These are phyloP conservation scores for Bimuria novae-zelandiae DNA, from an alignment of 2,329 filamentous ascomycete species.

Conservation along the genomic window DNA sequence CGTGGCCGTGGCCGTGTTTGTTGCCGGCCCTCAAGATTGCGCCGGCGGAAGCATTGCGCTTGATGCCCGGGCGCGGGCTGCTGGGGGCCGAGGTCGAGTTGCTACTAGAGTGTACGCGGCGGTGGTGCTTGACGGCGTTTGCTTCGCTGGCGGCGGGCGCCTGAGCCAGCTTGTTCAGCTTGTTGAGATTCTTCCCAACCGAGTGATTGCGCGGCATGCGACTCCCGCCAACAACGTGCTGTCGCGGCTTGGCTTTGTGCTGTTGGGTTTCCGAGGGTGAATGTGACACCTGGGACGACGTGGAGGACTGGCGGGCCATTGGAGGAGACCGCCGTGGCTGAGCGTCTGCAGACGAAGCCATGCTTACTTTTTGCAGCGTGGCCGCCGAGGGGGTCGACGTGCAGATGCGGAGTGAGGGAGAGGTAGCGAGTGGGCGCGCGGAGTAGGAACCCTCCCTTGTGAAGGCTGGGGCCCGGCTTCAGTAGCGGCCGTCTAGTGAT, in stretches of 20 bases:
- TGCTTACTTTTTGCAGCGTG: conserved; percentile 36
- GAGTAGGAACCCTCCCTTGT: no score
- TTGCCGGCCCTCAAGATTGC: conserved; percentile 40
- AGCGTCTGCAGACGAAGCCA: conserved; percentile 41
- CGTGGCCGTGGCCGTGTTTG: conserved; percentile 41
- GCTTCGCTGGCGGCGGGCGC: conserved; percentile 33
- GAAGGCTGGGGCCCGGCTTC: neutral
- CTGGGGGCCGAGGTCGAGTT: conserved; percentile 40
- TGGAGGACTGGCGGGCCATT: conserved; percentile 44
- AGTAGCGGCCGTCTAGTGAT: neutral
- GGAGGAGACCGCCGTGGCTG: conserved; percentile 41
- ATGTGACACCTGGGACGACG: conserved; percentile 44
- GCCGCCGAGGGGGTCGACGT: no score
- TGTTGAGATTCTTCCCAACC: conserved; percentile 50
- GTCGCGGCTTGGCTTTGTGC: conserved; percentile 40
- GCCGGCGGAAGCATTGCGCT: conserved; percentile 50
- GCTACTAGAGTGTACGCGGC: conserved; percentile 45
- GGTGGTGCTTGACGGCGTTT: conserved; percentile 39
- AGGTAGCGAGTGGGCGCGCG: conserved; percentile 2
- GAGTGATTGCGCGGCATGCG: conserved; percentile 48
- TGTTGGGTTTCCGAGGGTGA: conserved; percentile 42
- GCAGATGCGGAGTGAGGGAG: no score
- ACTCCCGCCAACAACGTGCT: conserved; percentile 47
- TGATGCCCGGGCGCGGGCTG: conserved; percentile 47
- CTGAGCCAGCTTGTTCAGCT: conserved; percentile 43